Evolutionary conservation across 805 yeast species (phyloP), one percentile per base, ranked within the genome.

Genomic region (Lipomyces sp.): DNA sequence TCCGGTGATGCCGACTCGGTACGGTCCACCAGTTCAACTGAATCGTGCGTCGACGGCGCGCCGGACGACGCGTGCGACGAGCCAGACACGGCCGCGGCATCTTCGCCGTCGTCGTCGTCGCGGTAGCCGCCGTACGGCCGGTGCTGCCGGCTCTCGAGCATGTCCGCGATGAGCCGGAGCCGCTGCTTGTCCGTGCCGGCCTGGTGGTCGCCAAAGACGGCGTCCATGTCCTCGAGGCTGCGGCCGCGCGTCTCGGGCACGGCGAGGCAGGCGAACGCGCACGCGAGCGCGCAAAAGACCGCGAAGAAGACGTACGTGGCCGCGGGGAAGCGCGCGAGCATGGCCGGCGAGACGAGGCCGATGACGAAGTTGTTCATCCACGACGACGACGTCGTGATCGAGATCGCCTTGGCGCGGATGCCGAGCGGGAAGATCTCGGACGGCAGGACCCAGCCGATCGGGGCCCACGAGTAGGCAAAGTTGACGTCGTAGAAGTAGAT

Each of bases 351-450:
- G 8, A 45, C 42, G 13, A 61, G 49, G 28, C 66, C 69, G 47
- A 66, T 62, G 43, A 63, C 49, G 47, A 66, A 65, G 46, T 61
- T 61, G 18, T 33, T 39, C 40, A 50, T 39, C 57, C 57, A 53
- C 8, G 49, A 40, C 23, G 55, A 39, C 4, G 55, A 40, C 2
- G 55, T 50, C n/a, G 57, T 49, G 24, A 49, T 23, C 16, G 51
- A 37, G 35, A 53, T 36, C 8, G 48, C 47, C 19, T 45, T 53
- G 13, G 48, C 34, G n/a, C 57, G 16, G 38, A 45, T 53, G 82
- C 78, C 26, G 79, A 73, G 23, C 84, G 80, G 82, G 58, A 65
- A 81, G 47, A 81, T 74, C 68, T 81, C 86, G n/a, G 84, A 78
- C 63, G 82, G 77, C 68, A 81, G 76, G 43, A 81, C 76, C 86